Evolutionary conservation across 345 rosid species (phyloP).

Genomic region (Moricandia moricandioides): DNA sequence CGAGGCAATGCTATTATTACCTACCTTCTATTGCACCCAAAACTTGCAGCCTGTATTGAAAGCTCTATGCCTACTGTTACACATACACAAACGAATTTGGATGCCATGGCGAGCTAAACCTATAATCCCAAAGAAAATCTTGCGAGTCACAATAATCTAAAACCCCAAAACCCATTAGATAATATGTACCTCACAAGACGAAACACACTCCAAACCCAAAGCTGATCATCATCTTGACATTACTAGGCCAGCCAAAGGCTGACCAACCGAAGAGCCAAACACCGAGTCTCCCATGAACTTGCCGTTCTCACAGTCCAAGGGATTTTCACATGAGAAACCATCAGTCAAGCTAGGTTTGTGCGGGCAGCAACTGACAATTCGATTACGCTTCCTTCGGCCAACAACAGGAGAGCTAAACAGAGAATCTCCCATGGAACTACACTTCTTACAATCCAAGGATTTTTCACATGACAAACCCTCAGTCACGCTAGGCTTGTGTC

Average conservation of each 20-base stretch:
- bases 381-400: slow-evolving; percentile 50
- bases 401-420: slow-evolving; percentile 38
- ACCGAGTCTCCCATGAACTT: slow-evolving; percentile 55
- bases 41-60: slow-evolving; percentile 41
- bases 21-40: slow-evolving; percentile 43
- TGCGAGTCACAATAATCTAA: slow-evolving; percentile 21
- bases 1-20: slow-evolving; percentile 25
- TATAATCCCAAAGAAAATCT: slow-evolving; percentile 17
- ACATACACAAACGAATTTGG: slow-evolving; percentile 29
- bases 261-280: slow-evolving; percentile 49
- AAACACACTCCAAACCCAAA: slow-evolving; percentile 1
- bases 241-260: slow-evolving; percentile 54
- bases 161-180: slow-evolving; percentile 25
- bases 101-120: slow-evolving; percentile 30
- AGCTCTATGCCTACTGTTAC: slow-evolving; percentile 36
- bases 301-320: slow-evolving; percentile 66
- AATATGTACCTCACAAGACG: slow-evolving; percentile 21
- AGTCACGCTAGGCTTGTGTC: slow-evolving; percentile 28
- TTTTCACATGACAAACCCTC: slow-evolving; percentile 17
- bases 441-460: slow-evolving; percentile 58
- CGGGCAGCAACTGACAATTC: slow-evolving; percentile 36
- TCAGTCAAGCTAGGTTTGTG: slow-evolving; percentile 29
- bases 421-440: slow-evolving; percentile 55
- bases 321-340: slow-evolving; percentile 20
- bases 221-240: slow-evolving; percentile 58